Conservation (phyloP, 805 yeast genomes). For the Wickerhamomyces silvicola region DNA sequence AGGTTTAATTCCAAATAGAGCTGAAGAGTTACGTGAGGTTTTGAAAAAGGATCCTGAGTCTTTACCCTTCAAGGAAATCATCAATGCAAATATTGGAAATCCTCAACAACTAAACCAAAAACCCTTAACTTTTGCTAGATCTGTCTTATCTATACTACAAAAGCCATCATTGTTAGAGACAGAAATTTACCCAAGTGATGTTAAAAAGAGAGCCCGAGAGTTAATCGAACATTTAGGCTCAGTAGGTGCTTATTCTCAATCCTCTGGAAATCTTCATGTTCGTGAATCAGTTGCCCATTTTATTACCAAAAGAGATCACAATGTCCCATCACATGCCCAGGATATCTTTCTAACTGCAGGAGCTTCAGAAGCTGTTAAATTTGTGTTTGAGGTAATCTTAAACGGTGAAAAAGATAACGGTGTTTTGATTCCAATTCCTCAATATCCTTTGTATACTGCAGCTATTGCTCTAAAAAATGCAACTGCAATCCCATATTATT, state of each 20-base stretch:
- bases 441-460: constrained; percentile 97
- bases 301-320: constrained; percentile 75
- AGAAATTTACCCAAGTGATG: constrained; percentile 53
- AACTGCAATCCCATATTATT: constrained; percentile 76
- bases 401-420: constrained; percentile 59
- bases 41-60: constrained; percentile 50
- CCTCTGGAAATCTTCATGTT: constrained; percentile 75
- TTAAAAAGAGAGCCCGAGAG: constrained; percentile 58
- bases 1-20: constrained; percentile 88
- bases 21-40: constrained; percentile 69
- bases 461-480: constrained; percentile 79
- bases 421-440: constrained; percentile 92
- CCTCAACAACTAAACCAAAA: constrained; percentile 95
- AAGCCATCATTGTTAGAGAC: constrained; percentile 61
- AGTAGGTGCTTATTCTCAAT: constrained; percentile 91
- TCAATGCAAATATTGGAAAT: constrained; percentile 92
- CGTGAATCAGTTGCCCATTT: constrained; percentile 78
- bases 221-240: constrained; percentile 65
- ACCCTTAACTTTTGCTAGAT: constrained; percentile 93
- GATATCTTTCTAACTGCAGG: constrained; percentile 86
- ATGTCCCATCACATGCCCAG: constrained; percentile 56
- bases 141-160: constrained; percentile 79
- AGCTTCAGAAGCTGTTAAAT: constrained; percentile 90
- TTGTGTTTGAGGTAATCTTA: constrained; percentile 65
- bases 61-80: constrained; percentile 70